phyloP scores from a whole-genome alignment of 805 yeast species.

The Saccharomycopsis oosterbeekiorum region DNA sequence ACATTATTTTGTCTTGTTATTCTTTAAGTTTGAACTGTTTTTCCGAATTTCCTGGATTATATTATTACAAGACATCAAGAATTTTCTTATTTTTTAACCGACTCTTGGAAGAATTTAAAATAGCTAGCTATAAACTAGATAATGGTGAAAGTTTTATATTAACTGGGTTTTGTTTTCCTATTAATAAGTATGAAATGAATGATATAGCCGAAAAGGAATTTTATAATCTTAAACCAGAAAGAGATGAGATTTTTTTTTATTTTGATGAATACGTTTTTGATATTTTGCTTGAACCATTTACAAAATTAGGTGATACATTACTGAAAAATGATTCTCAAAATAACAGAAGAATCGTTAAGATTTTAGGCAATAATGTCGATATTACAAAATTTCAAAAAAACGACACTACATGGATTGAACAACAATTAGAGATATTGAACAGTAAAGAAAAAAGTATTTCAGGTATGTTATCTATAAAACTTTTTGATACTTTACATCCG shows the following conservation, averaged over 20 bases:
- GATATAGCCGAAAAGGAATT: not conserved
- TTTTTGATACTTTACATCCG: too few species aligned
- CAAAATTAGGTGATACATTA: not conserved
- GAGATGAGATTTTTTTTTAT: not conserved
- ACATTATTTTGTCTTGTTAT: not conserved
- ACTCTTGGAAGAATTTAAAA: not conserved
- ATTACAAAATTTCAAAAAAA: not conserved
- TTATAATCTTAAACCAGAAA: not conserved
- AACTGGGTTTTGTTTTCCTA: not conserved
- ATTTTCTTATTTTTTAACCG: not conserved
- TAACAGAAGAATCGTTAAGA: not conserved
- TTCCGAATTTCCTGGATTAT: not conserved
- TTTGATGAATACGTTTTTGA: not conserved
- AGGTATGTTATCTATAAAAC: not conserved
- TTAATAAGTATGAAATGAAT: not conserved
- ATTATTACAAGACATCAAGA: not conserved
- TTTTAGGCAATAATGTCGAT: not conserved
- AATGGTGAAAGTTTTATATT: not conserved
- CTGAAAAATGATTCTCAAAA: not conserved
- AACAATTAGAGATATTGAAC: not conserved
- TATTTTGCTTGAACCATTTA: not conserved
- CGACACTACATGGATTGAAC: not conserved
- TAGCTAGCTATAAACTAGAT: not conserved
- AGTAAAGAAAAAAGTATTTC: not conserved
- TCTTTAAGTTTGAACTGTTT: not conserved